Base-by-base conservation (phyloP, 73 alveolate species). In the Tetrahymena malaccensis region DNA sequence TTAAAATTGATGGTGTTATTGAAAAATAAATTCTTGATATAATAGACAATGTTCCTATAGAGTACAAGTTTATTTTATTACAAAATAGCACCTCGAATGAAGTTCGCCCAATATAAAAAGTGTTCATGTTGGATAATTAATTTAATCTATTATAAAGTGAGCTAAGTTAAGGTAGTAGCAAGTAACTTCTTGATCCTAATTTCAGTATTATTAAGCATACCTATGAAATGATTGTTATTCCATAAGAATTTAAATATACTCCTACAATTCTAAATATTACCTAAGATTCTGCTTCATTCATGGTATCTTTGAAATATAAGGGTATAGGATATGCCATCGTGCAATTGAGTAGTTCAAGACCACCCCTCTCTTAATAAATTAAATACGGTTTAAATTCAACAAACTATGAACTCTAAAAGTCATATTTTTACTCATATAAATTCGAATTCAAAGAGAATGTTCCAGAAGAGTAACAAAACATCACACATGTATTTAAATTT, bases 161-260 rank as follows among this genome's bases (percentile, higher is more conserved):
- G 43, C 35, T 94, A 16, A 94, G 94, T 55, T 7, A 83, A 37
- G 43, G 94, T 3, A 85, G 96, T 31, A 38, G n/a, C 40, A 33
- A 94, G 85, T 11, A 84, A 43, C 17, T 94, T 84, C 89, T 43
- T 38, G 58, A 94, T 94, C 37, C 89, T 3, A 70, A n/a, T 27
- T 70, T 22, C 31, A 70, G 37, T 27, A 70, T 70, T 70, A 70
- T 70, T 70, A 12, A 70, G 11, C 89, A 70, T 70, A 85, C 95
- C 4, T 84, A 85, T 84, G 94, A 83, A 43, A 37, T 55, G 16
- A 85, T 84, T 43, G 96, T 85, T 10, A 85, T 85, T 31, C 96
- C 96, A 38, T 43, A 94, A 94, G 96, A 94, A 43, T 94, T 94
- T 85, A 94, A 94, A 43, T 94, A 85, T 85, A 94, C 55, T 9